Base-by-base conservation (phyloP, 148 eudicot genomes). In the Amaranthus cruentus region DNA sequence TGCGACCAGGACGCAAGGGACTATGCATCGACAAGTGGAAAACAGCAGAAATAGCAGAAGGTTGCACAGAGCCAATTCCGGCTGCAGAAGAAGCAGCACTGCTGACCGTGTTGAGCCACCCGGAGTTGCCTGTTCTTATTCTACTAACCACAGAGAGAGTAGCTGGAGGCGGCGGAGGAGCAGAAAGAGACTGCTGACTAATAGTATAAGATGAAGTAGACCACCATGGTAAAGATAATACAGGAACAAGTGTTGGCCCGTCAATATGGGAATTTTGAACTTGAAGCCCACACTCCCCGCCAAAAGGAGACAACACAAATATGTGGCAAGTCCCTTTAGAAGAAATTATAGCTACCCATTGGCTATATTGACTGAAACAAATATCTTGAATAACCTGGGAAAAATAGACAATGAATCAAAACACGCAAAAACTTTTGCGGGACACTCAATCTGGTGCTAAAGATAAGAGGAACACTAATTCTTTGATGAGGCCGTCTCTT, bases 21-120 rank as follows among this genome's bases (percentile, higher is more conserved):
- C 74, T 83, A 69, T 77, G 79, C 67, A 85, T 63, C 38, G 92
- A 87, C 63, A 82, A 81, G 58, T 95, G 94, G 56, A 95, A 95
- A 73, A 85, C 81, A 44, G 97, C 97, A 74, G 96, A 89, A 85
- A 91, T 81, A 64, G 82, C 93, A 47, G 88, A 92, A 71, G 94
- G 84, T 71, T 93, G 91, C 55, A 69, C 72, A 68, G 88, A 81
- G 46, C 78, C 47, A 83, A 88, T 95, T 68, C 99, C 97, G 44
- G 92, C 94, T 55, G 91, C 90, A 74, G 97, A 89, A 69, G 97
- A 89, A 68, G 99, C 97, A 79, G 92, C 99, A 81, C 77, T 91
- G 90, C 97, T 90, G 47, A 95, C 97, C 59, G 99, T 80, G 81
- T 90, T 91, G 69, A 95, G 84, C 94, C 95, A 91, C n/a, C 96